Conservation (phyloP, 2,329 filamentous ascomycete species). For the Simplicillium sp. region DNA sequence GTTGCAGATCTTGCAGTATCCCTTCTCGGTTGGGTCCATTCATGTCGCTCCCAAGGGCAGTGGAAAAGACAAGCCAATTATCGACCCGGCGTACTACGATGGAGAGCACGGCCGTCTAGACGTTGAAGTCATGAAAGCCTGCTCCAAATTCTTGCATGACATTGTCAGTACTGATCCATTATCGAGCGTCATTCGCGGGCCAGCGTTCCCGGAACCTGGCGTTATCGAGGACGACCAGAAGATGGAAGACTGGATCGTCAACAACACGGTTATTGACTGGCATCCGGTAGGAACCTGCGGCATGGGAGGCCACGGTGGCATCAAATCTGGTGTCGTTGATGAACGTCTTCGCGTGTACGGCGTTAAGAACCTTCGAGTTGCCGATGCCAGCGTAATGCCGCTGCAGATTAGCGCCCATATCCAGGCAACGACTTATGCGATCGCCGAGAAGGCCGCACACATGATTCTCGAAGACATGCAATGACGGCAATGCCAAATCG, state of each 20-base stretch:
- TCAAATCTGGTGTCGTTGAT: neutral
- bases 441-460: neutral
- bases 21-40: neutral
- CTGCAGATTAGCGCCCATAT: neutral
- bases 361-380: neutral
- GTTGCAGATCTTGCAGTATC: neutral
- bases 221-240: neutral
- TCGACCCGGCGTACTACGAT: neutral
- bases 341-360: neutral
- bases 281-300: neutral
- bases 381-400: neutral
- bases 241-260: neutral
- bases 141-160: neutral
- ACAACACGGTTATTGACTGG: neutral
- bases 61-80: neutral
- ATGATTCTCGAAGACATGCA: conserved; percentile 3
- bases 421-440: neutral
- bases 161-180: neutral
- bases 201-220: neutral
- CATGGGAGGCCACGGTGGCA: neutral
- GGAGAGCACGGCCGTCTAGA: neutral
- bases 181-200: neutral
- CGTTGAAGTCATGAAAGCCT: neutral
- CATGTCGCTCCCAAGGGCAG: neutral
- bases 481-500: conserved; percentile 74